Evolutionary conservation across 768 basidiomycete species (phyloP).

Genomic region (Clathrus columnatus): DNA sequence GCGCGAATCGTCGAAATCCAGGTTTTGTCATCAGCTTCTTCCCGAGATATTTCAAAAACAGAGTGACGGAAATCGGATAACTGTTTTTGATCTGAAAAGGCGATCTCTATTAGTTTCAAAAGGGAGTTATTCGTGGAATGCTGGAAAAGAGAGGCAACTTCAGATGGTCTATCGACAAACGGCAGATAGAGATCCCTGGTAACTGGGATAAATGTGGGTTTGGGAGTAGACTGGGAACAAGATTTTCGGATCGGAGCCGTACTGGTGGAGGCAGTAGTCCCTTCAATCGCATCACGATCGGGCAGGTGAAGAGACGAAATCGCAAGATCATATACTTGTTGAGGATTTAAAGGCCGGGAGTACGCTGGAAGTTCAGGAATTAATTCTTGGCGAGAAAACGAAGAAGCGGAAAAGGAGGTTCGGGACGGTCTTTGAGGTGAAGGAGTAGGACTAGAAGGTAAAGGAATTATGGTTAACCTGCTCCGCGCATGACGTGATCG

Average conservation of each 20-base stretch:
- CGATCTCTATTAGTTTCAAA: constrained; percentile 64
- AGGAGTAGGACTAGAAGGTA: neutral
- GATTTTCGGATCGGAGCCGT: neutral
- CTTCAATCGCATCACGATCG: constrained; percentile 18
- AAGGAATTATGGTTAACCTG: neutral
- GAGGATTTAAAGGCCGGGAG: constrained; percentile 28
- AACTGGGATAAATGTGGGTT: constrained; percentile 54
- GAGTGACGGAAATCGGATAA: constrained; percentile 4
- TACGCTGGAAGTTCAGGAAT: constrained; percentile 14
- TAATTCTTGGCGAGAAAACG: constrained; percentile 11
- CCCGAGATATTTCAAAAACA: constrained; percentile 26
- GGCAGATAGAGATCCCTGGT: constrained; percentile 78
- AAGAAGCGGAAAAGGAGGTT: neutral
- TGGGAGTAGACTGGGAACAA: neutral
- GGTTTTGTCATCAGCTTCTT: constrained; percentile 52
- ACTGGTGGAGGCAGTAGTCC: neutral
- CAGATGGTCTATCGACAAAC: constrained; percentile 73
- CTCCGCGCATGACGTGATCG: constrained; percentile 40
- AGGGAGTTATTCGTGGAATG: constrained; percentile 58
- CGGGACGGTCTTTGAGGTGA: neutral
- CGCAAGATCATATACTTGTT: constrained; percentile 69
- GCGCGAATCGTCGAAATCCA: constrained; percentile 67
- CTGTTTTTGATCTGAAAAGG: constrained; percentile 34
- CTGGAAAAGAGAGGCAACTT: constrained; percentile 61
- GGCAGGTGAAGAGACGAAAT: constrained; percentile 42